Evolutionary conservation across 176 grass and related monocot species (phyloP), one percentile per base, ranked within the genome.

Genomic region (Puccinellia tenuiflora): DNA sequence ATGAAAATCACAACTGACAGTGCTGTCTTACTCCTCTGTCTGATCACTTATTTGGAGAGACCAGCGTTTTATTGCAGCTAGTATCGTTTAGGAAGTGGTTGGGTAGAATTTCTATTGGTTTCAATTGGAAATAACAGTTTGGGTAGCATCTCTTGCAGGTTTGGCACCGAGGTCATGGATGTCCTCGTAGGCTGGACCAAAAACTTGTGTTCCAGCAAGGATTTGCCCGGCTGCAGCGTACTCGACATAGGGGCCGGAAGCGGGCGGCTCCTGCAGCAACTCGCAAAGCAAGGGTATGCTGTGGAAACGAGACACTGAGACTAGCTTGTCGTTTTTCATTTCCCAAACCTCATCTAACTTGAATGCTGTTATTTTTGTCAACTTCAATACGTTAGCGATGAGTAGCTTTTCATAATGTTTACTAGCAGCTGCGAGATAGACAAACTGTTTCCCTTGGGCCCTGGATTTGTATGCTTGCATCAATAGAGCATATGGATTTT

Each of bases 261-360:
- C 26, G 96, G 96, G 35, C 86, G 85, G 51, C 91, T 98, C 59
- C 68, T 93, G 81, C 92, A 95, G 48, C 92, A 95, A 62, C 89
- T 98, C 53, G 91, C 93, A 11, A 98, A 98, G 71, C 96, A 95
- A 85, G 96, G 96, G 96, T 98, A 91, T 82, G 70, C 26, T 57
- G 25, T 83, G 18, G 60, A 85, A 85, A 63, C 48, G 24, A 18
- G 47, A 81, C 42, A 64, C 45, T 22, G 5, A 79, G 28, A 54
- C 20, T 38, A 62, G 54, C n/a, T 46, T 56, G n/a, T 21, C 11
- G 21, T 16, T 76, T 63, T 79, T 1, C 28, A 69, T 51, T 72
- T 61, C 2, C 9, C 6, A 55, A 78, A 15, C 0, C 9, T 56
- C 22, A 42, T 54, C 5, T 81, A 38, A 21, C 8, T 2, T 81